phyloP scores from a whole-genome alignment of 495 filamentous ascomycete genomes.

The Extremus antarcticus region DNA sequence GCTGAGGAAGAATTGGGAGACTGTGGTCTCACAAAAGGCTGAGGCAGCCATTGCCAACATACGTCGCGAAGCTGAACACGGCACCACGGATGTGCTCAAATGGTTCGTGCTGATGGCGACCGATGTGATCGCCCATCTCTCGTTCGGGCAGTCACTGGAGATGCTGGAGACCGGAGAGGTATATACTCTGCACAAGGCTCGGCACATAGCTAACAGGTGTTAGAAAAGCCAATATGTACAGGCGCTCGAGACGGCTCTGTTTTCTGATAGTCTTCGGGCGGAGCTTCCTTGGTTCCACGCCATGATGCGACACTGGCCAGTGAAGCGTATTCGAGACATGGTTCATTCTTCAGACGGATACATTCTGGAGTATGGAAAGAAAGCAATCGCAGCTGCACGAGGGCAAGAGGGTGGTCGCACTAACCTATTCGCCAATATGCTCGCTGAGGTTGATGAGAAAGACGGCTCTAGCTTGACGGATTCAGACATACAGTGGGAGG shows the following conservation, averaged over 20 bases:
- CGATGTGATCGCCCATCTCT: conserved; percentile 45
- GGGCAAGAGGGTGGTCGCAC: too few species aligned
- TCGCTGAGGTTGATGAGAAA: conserved; percentile 15
- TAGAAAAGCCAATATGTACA: conserved; percentile 19
- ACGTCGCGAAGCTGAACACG: background rate
- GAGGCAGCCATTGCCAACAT: conserved; percentile 11
- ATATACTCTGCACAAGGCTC: background rate
- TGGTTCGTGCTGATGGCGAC: conserved; percentile 49
- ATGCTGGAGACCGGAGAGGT: conserved; percentile 42
- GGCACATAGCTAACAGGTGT: background rate
- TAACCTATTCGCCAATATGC: conserved; percentile 13
- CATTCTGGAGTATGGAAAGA: conserved; percentile 4
- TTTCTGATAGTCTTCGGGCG: conserved; percentile 7
- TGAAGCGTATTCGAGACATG: conserved; percentile 2
- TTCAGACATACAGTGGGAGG: conserved; percentile 34
- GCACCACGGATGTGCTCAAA: conserved; percentile 39
- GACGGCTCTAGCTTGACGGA: conserved; percentile 25
- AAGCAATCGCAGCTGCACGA: background rate
- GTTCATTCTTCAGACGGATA: conserved; percentile 3
- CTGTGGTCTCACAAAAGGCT: conserved; percentile 1
- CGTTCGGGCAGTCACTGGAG: conserved; percentile 47
- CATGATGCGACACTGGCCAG: background rate
- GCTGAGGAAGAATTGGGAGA: conserved; percentile 16
- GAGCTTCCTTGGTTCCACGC: conserved; percentile 10
- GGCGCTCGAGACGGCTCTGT: conserved; percentile 5